Base-by-base conservation (phyloP, 345 rosid species). In the Camelina neglecta region DNA sequence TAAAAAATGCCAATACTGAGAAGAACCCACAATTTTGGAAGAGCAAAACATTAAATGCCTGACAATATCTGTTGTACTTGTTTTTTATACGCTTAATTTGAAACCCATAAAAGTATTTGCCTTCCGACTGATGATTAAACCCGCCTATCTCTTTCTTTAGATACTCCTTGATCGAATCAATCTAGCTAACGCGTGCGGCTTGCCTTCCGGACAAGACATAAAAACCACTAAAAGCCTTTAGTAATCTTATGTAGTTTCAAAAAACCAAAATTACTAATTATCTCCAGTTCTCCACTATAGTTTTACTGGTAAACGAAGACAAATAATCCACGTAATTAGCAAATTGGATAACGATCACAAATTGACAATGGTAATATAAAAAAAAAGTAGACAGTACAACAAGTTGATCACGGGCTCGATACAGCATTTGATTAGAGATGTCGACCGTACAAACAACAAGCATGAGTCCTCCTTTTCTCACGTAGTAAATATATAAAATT, bases 11-110 rank as follows among this genome's bases (percentile, higher is more conserved):
- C 42, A 74, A 36, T 57, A 47, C 23, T 57, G 42, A 11, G 31
- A 48, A 38, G 29, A 66, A 74, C n/a, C 50, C 65, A 49, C 67
- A 59, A 49, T 23, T 58, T 48, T 57, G 66, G 67, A 66, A 39
- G 11, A 65, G 16, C 65, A 74, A 10, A 44, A 57, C 4, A 29
- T 15, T 55, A 31, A 58, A 23, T 20, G 38, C 8, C 8, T 18
- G 48, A 60, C 42, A 35, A n/a, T 6, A 35, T 20, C 18, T 18
- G 18, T 20, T 11, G 16, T 26, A 33, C 24, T 38, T 75, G 1
- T 35, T 6, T 35, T 65, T 4, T 9, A 42, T 12, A 42, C 20
- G 51, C 7, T 51, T 66, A 60, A 66, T 23, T 21, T 35, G 57
- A 21, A 8, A 58, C 2, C 31, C 31, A 24, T 47, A 12, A 58